These are phyloP conservation scores for Metschnikowia vanudenii DNA, from an alignment of 805 yeast species.

Conservation along the genomic window DNA sequence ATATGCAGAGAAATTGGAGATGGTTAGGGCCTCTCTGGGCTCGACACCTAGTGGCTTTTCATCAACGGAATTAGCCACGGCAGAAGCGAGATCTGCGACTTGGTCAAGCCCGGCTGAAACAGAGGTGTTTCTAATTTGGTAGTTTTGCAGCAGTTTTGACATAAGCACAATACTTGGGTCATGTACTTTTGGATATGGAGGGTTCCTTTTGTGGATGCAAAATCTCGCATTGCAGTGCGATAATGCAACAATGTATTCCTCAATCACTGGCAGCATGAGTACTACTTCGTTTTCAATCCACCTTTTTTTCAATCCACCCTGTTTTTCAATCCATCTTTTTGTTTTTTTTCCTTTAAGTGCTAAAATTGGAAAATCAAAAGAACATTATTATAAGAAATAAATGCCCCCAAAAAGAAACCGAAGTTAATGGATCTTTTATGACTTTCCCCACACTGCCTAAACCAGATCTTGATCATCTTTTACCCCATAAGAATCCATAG, in stretches of 20 bases:
- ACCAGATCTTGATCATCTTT: too few relatives aligned
- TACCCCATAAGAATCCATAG: too few relatives aligned
- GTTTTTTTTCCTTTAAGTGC: too few relatives aligned
- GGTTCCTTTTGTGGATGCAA: conserved; percentile 9
- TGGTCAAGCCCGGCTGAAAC: conserved; percentile 23
- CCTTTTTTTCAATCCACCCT: too few relatives aligned
- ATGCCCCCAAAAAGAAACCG: too few relatives aligned
- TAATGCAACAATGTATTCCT: background rate
- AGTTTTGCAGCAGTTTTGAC: background rate
- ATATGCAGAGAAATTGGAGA: conserved; percentile 2
- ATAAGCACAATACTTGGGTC: background rate
- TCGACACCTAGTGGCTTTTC: background rate
- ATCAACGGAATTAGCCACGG: conserved; percentile 12
- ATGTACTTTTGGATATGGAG: background rate
- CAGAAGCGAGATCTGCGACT: conserved; percentile 27
- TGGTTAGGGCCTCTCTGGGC: background rate
- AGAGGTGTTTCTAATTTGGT: background rate
- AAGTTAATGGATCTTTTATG: too few relatives aligned
- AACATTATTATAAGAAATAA: too few relatives aligned
- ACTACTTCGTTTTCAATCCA: background rate
- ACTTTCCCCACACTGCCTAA: too few relatives aligned
- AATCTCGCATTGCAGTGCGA: conserved; percentile 4
- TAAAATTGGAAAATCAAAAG: too few relatives aligned
- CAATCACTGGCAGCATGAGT: background rate
- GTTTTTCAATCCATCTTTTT: too few relatives aligned